A percentile compares a stretch with the other conserved stretches of the same genome.
Conservation (phyloP, 805 yeast genomes). For the Candida anglica region DNA sequence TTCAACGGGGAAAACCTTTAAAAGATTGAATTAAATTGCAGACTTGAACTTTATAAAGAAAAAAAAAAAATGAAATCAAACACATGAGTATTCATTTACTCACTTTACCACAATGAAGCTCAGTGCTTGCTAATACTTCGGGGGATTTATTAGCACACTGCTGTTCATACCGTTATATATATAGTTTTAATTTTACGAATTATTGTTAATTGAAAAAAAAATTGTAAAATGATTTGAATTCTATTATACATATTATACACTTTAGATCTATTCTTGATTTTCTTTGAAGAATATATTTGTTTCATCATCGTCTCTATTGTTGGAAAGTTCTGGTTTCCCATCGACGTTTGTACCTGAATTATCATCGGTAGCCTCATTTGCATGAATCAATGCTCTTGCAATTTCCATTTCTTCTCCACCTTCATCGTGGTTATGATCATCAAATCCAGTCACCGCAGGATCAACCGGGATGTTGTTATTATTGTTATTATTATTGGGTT, state of each 20-base stretch:
- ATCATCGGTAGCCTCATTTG: conserved; percentile 39
- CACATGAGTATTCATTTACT: background rate
- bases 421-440: conserved; percentile 31
- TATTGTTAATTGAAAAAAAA: background rate
- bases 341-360: conserved; percentile 4
- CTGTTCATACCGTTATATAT: background rate
- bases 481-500: conserved; percentile 15
- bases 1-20: background rate
- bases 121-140: background rate
- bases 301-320: conserved; percentile 11
- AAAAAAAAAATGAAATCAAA: background rate
- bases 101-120: too few relatives aligned
- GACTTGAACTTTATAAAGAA: background rate
- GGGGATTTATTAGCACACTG: conserved; percentile 1
- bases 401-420: conserved; percentile 58
- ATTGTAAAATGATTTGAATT: background rate
- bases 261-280: conserved; percentile 4
- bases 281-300: conserved; percentile 15
- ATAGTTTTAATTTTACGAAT: background rate
- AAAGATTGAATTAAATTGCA: background rate
- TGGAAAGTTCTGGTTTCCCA: conserved; percentile 4
- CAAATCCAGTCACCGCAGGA: conserved; percentile 53
- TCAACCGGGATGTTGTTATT: conserved; percentile 49
- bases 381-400: conserved; percentile 63
- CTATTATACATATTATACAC: conserved; percentile 3